A percentile compares a stretch with the other conserved stretches of the same genome.
phyloP scores from a whole-genome alignment of 805 yeast genomes.

The Lachancea meyersii region DNA sequence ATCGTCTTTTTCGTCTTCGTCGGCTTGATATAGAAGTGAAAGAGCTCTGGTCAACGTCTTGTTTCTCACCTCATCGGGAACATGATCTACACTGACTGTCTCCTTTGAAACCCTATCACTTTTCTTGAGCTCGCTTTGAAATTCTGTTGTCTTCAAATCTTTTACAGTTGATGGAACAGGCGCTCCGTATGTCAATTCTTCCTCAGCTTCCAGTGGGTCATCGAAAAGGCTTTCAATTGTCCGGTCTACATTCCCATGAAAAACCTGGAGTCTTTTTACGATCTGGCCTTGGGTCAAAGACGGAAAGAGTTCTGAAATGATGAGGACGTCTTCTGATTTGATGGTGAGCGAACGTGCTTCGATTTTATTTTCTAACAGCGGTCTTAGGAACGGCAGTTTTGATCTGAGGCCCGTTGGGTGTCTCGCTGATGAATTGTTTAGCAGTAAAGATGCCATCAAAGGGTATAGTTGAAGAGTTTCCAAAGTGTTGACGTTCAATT shows the following conservation, averaged over 20 bases:
- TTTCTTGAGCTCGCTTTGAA: slow-evolving; percentile 1
- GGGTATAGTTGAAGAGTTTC: slow-evolving; percentile 45
- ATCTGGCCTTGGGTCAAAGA: slow-evolving; percentile 45
- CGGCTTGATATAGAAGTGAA: slow-evolving; percentile 58
- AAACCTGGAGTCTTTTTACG: slow-evolving; percentile 41
- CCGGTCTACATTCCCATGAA: slow-evolving; percentile 48
- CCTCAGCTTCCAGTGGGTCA: slow-evolving; percentile 42
- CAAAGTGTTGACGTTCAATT: slow-evolving; percentile 40
- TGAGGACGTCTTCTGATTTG: slow-evolving; percentile 35
- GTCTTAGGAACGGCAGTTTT: slow-evolving; percentile 42
- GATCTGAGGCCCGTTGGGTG: slow-evolving; percentile 43
- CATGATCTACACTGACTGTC: slow-evolving; percentile 15
- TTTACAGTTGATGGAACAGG: slow-evolving; percentile 20
- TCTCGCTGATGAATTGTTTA: slow-evolving; percentile 42
- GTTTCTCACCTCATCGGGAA: slow-evolving; percentile 47
- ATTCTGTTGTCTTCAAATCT: slow-evolving; percentile 3
- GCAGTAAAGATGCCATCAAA: slow-evolving; percentile 46
- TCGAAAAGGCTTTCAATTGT: slow-evolving; percentile 60
- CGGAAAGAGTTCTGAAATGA: slow-evolving; percentile 61
- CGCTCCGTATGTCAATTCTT: slow-evolving; percentile 16
- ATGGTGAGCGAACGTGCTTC: slow-evolving; percentile 4
- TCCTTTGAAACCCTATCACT: slow-evolving; percentile 11
- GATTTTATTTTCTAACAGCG: slow-evolving; percentile 7
- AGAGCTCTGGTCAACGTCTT: slow-evolving; percentile 56
- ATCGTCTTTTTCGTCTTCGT: slow-evolving; percentile 84